phyloP scores from a whole-genome alignment of 2,329 filamentous ascomycete species.

The Thielaviopsis musarum region DNA sequence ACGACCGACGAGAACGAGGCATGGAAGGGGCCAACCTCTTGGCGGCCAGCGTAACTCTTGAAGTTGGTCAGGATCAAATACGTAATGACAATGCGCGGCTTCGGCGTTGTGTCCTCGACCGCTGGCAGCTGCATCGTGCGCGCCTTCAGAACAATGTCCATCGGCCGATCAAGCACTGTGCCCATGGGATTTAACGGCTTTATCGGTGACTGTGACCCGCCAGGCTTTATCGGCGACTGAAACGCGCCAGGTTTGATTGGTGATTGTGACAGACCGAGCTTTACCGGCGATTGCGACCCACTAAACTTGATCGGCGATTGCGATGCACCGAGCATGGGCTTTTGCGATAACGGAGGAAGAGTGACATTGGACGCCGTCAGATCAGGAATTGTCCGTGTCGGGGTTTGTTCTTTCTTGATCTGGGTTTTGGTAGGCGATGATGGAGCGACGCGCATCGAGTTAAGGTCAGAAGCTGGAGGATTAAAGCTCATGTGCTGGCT shows the following conservation, averaged over 20 bases:
- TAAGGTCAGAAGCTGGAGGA: neutral
- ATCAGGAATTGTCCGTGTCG: neutral
- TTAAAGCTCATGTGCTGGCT: neutral
- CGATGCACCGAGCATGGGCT: conserved; percentile 33
- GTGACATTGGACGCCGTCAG: conserved; percentile 47
- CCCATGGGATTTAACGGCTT: conserved; percentile 63
- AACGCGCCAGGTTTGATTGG: neutral
- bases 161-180: conserved; percentile 67
- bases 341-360: conserved; percentile 23
- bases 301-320: conserved; percentile 37
- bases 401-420: conserved; percentile 6
- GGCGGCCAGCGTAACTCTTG: conserved; percentile 93
- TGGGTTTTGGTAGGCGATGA: conserved; percentile 3
- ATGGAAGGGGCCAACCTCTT: conserved; percentile 94
- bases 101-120: conserved; percentile 62
- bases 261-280: conserved; percentile 23
- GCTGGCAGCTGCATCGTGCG: conserved; percentile 49
- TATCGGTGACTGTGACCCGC: conserved; percentile 18
- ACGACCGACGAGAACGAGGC: conserved; percentile 95
- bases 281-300: conserved; percentile 35
- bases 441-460: neutral
- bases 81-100: conserved; percentile 79
- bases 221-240: neutral
- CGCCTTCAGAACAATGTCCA: conserved; percentile 86
- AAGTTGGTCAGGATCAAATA: conserved; percentile 90